Percentiles rank a stretch among this genome's conserved stretches.
These are phyloP conservation scores for Fistulinella prunicolor DNA, from an alignment of 768 basidiomycete species.

Conservation along the genomic window DNA sequence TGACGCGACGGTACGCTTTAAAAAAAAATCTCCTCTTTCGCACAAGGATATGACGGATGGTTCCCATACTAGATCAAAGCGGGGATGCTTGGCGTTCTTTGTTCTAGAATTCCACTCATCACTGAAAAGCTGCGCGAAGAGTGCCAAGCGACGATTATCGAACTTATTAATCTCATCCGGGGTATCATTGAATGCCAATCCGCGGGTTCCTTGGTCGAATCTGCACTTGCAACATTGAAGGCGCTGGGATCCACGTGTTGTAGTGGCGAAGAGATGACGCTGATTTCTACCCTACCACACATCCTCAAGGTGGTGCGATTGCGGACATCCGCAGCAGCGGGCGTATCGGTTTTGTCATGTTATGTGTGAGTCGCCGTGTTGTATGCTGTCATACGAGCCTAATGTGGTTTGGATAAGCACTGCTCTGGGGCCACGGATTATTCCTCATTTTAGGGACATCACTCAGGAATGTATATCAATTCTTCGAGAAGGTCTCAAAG, in stretches of 20 bases:
- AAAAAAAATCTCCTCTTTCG: not conserved
- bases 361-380: conserved; percentile 50
- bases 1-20: conserved; percentile 45
- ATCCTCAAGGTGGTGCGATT: conserved; percentile 49
- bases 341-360: conserved; percentile 54
- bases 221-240: conserved; percentile 59
- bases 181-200: conserved; percentile 43
- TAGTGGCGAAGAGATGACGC: conserved; percentile 61
- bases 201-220: conserved; percentile 38
- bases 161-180: conserved; percentile 51
- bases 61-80: conserved; percentile 48
- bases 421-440: conserved; percentile 82
- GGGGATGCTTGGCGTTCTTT: conserved; percentile 69
- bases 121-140: conserved; percentile 52
- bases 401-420: conserved; percentile 39
- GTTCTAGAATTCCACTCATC: conserved; percentile 62
- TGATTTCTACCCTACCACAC: conserved; percentile 59
- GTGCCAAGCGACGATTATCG: conserved; percentile 46
- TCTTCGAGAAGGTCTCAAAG: conserved; percentile 39
- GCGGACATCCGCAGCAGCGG: conserved; percentile 36
- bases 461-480: conserved; percentile 53
- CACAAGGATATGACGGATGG: not conserved
- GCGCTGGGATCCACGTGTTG: conserved; percentile 56
- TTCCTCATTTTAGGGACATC: conserved; percentile 78
- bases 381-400: not conserved